phyloP scores from a whole-genome alignment of 305 asterid species.

The Fraxinus sp. region DNA sequence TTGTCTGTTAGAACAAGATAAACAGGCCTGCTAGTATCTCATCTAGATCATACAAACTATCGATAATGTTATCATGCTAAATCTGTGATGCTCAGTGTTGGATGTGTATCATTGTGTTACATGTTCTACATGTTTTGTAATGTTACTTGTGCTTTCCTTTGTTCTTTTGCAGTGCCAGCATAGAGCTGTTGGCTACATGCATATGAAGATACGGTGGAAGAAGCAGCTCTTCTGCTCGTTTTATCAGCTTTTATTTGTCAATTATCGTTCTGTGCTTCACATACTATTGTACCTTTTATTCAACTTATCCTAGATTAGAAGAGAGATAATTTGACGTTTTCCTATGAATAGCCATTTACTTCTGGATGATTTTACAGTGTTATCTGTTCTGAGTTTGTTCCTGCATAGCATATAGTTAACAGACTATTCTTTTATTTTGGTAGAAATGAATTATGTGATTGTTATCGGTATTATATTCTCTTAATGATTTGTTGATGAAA shows the following conservation, averaged over 20 bases:
- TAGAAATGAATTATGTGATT: not conserved
- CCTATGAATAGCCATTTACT: not conserved
- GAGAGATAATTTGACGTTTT: slow-evolving; percentile 14
- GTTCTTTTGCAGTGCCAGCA: slow-evolving; percentile 43
- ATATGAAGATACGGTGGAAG: slow-evolving; percentile 2
- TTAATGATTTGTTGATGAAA: not conserved
- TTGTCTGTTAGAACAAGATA: not conserved
- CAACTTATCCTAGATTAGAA: not conserved
- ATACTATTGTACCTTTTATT: slow-evolving; percentile 3
- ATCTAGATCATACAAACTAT: not conserved
- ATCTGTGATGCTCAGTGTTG: not conserved
- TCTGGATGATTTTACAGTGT: not conserved
- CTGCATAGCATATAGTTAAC: not conserved
- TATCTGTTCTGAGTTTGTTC: slow-evolving; percentile 4
- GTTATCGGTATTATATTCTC: not conserved
- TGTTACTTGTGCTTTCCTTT: slow-evolving; percentile 3
- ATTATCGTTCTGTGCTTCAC: not conserved
- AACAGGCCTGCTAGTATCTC: not conserved
- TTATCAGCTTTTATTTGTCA: not conserved
- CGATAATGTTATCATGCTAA: not conserved
- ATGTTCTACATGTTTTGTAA: not conserved
- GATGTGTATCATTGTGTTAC: not conserved
- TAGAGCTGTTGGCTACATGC: slow-evolving; percentile 22
- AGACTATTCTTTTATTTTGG: not conserved
- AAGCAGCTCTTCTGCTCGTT: slow-evolving; percentile 15